Conservation (phyloP, 805 yeast species). For the Saccharomycopsis malanga region DNA sequence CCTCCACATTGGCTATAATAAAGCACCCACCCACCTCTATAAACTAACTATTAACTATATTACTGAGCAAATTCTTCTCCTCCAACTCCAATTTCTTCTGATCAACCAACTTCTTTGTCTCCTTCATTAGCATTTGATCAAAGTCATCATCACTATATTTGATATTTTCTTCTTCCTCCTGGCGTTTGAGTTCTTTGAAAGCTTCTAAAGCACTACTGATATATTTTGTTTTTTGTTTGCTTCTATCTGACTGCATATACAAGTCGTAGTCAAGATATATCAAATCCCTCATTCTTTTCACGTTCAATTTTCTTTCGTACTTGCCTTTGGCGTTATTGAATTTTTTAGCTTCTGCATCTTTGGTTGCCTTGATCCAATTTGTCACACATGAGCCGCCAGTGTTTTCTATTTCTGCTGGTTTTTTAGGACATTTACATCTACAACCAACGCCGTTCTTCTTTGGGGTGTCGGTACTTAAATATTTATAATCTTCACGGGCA, state of each 20-base stretch:
- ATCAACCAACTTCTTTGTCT: conserved; percentile 12
- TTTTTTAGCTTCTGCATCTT: conserved; percentile 24
- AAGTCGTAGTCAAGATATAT: conserved; percentile 29
- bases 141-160: conserved; percentile 17
- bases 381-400: conserved; percentile 43
- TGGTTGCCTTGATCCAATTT: conserved; percentile 37
- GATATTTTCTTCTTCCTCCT: conserved; percentile 13
- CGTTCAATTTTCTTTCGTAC: conserved; percentile 11
- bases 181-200: conserved; percentile 6
- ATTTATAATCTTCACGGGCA: conserved; percentile 29
- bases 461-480: conserved; percentile 30
- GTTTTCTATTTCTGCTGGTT: conserved; percentile 51
- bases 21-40: too few relatives aligned
- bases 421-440: conserved; percentile 69
- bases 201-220: conserved; percentile 16
- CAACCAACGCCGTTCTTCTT: conserved; percentile 64
- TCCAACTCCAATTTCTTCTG: conserved; percentile 8
- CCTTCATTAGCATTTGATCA: conserved; percentile 13
- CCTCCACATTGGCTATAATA: too few relatives aligned
- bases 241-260: background rate
- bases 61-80: conserved; percentile 9
- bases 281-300: conserved; percentile 23
- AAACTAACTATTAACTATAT: too few relatives aligned
- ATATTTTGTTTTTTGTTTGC: conserved; percentile 16
- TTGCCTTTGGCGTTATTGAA: conserved; percentile 15